These are phyloP conservation scores for Malbranchea zuffiana DNA, from an alignment of 2,329 filamentous ascomycete genomes.

Conservation along the genomic window DNA sequence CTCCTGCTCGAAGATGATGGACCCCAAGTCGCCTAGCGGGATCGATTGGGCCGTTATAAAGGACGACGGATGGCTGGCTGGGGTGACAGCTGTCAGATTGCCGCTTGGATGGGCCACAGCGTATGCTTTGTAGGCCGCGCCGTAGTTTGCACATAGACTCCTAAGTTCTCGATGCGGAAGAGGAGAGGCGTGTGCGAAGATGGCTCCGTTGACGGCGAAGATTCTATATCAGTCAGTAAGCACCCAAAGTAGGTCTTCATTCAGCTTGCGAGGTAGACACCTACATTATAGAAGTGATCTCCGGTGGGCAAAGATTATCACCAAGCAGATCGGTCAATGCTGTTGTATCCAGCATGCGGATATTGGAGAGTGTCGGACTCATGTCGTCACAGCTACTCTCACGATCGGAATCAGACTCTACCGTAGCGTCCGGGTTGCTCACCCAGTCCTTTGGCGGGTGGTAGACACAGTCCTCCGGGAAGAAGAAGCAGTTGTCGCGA, in stretches of 20 bases:
- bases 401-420: conserved; percentile 22
- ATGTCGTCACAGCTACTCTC: conserved; percentile 21
- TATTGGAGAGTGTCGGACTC: conserved; percentile 34
- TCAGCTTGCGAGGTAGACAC: conserved; percentile 2
- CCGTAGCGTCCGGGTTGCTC: conserved; percentile 11
- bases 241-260: neutral
- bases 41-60: conserved; percentile 33
- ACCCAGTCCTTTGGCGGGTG: conserved; percentile 19
- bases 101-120: conserved; percentile 31
- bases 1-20: conserved; percentile 35
- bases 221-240: conserved; percentile 22
- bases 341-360: conserved; percentile 35
- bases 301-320: conserved; percentile 34
- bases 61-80: conserved; percentile 33
- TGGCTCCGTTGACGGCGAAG: conserved; percentile 34
- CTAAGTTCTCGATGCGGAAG: conserved; percentile 32
- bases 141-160: conserved; percentile 34
- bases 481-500: conserved; percentile 35
- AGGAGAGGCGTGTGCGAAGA: conserved; percentile 34
- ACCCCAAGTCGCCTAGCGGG: conserved; percentile 33
- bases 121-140: conserved; percentile 35
- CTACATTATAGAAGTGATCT: conserved; percentile 36
- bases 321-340: conserved; percentile 32
- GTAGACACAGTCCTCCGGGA: conserved; percentile 34
- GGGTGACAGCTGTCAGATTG: conserved; percentile 35